Evolutionary conservation across 2,329 filamentous ascomycete genomes (phyloP), one percentile per base, ranked within the genome.

Genomic region (Fusarium denticulatum): DNA sequence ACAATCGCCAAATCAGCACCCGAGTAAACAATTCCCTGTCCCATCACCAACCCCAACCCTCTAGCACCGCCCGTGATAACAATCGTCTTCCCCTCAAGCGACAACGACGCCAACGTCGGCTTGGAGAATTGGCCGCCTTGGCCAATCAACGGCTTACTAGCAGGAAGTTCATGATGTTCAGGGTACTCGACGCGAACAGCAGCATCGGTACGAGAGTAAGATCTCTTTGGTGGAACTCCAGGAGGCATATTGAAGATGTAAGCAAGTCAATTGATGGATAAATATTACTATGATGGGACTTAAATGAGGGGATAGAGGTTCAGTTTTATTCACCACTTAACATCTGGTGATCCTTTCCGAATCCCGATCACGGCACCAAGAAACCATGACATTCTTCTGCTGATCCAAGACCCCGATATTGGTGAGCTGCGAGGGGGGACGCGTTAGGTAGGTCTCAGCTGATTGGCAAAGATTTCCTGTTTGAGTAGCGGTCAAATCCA

Each of bases 1-100:
- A 98, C 94, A 82, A 98, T 94, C 22, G 96, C 96, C 69, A 98
- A 87, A 81, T 97, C 92, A 16, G 94, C 93, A 52, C 96, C 96
- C 55, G 93, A 96, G 57, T 94, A 92, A 59, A 97, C 93, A 82
- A 97, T 89, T 36, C 93, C 95, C 85, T 97, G 95, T 61, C 92
- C 93, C 94, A 98, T 97, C 72, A 97, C 95, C 66, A 98, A 86
- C 36, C 96, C 96, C 64, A 98, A 84, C 8, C 96, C 96, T 81
- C 95, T 88, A 28, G 95, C 96, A 79, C 95, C 96, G 53, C 96
- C 96, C 0, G 96, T 98, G 24, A 98, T 93, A 36, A 98, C 86
- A 55, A 90, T 93, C 15, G 95, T 93, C 79, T 92, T 92, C 67
- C 91, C 93, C 80, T 97, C 92, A 28, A 98, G 88, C 8, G 94